These are phyloP conservation scores for Vitis amurensis DNA, from an alignment of 164 flowering plant species.

Conservation along the genomic window DNA sequence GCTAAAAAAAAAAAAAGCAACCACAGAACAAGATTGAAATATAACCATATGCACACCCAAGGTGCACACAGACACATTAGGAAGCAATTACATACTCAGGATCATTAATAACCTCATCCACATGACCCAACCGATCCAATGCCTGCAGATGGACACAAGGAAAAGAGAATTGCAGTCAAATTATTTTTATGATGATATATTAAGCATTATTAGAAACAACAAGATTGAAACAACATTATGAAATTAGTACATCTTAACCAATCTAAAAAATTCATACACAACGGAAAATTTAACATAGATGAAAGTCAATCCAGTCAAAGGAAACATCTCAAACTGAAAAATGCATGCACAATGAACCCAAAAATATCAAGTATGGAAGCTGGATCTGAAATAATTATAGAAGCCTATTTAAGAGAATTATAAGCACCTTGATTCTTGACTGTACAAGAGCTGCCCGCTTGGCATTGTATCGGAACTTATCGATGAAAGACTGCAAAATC, in stretches of 20 bases:
- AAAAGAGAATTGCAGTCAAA: neutral
- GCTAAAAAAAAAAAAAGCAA: no score
- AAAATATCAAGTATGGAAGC: neutral
- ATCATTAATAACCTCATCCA: slow-evolving; percentile 90
- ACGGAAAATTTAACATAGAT: neutral
- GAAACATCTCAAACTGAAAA: neutral
- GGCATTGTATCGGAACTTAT: slow-evolving; percentile 96
- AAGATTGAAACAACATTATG: neutral
- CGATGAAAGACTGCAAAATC: slow-evolving; percentile 77
- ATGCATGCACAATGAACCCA: neutral
- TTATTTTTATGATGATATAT: neutral
- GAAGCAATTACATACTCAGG: slow-evolving; percentile 70
- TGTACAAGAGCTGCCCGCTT: slow-evolving; percentile 99
- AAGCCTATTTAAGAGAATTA: neutral
- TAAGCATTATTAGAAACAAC: neutral
- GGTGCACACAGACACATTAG: neutral
- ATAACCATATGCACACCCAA: no score
- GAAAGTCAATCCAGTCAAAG: neutral
- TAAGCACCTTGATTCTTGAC: slow-evolving; percentile 91
- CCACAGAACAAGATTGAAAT: no score
- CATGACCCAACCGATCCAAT: slow-evolving; percentile 80
- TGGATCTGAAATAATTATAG: neutral
- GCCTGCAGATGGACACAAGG: slow-evolving; percentile 52
- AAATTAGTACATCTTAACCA: no score
- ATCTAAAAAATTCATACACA: neutral